Base-by-base conservation (phyloP, 2,329 filamentous ascomycete genomes). In the Sarocladium kiliense region DNA sequence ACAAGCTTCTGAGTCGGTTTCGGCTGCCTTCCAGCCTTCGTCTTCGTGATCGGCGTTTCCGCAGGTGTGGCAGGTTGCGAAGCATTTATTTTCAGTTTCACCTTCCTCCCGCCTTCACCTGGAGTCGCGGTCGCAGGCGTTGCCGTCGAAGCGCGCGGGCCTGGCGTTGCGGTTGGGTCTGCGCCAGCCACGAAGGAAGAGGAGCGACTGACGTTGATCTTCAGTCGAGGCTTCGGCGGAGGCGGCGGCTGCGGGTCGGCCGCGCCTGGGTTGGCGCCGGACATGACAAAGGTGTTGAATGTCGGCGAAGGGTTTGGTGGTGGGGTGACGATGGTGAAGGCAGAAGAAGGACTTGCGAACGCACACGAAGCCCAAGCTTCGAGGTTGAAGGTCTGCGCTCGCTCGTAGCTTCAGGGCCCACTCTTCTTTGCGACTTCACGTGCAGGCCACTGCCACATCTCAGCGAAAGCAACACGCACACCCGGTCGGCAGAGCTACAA, bases 1-100 rank as follows among this genome's bases (percentile, higher is more conserved):
- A 79, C 68, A 49, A 80, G 68, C 62, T 82, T 82, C 50, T 79
- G 75, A 9, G 79, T 82, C 5, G 84, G 82, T 60, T 84, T 86
- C 14, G 80, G 73, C 25, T 80, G 74, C 44, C 82, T 72, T 12
- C 81, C 82, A 14, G 82, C 79, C 63, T 87, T 86, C 2, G 81
- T 84, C 65, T 79, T 85, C 42, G 65, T 61, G 1, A 69, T 65
- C 1, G 65, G 65, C 3, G 64, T 63, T 21, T 55, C 59, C 26
- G 58, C 57, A 7, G 61, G 42, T 14, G 71, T 74, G 2, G 69
- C 58, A 4, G 72, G 71, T 57, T 71, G 69, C 36, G 72, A 71
- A 14, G 68, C 65, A 47, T 65, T 71, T 30, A 75, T 63, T 57
- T 74, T 75, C 59, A 76, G 68, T 62, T 75, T 76, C 55, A 74